Percentiles rank a stretch among this genome's conserved stretches.
Conservation (phyloP, 768 basidiomycete species). For the Termitomyces sp. region DNA sequence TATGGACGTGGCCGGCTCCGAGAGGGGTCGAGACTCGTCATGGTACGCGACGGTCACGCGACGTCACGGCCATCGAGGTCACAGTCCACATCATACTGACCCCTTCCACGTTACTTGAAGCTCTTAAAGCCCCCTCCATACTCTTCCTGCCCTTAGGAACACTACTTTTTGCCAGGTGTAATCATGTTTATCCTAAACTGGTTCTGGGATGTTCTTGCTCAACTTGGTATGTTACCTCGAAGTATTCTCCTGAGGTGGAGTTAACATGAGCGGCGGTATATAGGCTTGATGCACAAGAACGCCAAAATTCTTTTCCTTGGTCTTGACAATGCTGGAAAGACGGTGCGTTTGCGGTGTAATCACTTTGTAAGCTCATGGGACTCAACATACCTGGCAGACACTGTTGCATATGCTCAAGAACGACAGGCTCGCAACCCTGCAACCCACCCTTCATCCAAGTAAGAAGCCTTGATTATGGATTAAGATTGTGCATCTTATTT, state of each 20-base stretch:
- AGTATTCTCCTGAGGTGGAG: not conserved
- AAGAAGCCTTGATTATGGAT: constrained; percentile 25
- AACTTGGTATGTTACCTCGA: constrained; percentile 65
- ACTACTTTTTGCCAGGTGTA: constrained; percentile 15
- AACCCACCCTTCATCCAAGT: constrained; percentile 99
- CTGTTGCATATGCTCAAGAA: constrained; percentile 99
- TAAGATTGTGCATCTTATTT: constrained; percentile 8
- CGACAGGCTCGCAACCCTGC: constrained; percentile 93
- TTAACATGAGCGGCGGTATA: not conserved
- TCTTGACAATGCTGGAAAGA: constrained; percentile 99
- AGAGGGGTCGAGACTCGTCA: too few relatives aligned
- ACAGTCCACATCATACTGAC: constrained; percentile 13
- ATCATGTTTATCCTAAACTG: constrained; percentile 87
- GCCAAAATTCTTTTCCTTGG: constrained; percentile 99
- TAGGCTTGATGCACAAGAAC: constrained; percentile 94
- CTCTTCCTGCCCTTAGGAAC: constrained; percentile 14
- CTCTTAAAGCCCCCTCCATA: not conserved
- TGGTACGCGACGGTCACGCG: constrained; percentile 6
- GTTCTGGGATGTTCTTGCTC: constrained; percentile 95
- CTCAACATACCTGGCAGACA: constrained; percentile 50
- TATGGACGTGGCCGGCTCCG: not conserved
- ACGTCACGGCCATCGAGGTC: constrained; percentile 8
- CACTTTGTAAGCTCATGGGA: not conserved
- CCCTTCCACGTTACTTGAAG: constrained; percentile 11
- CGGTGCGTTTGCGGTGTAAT: constrained; percentile 49